Percentiles rank a stretch among this genome's conserved stretches.
Evolutionary conservation across 768 basidiomycete genomes (phyloP).

Genomic region (Leucocoprinus birnbaumii): DNA sequence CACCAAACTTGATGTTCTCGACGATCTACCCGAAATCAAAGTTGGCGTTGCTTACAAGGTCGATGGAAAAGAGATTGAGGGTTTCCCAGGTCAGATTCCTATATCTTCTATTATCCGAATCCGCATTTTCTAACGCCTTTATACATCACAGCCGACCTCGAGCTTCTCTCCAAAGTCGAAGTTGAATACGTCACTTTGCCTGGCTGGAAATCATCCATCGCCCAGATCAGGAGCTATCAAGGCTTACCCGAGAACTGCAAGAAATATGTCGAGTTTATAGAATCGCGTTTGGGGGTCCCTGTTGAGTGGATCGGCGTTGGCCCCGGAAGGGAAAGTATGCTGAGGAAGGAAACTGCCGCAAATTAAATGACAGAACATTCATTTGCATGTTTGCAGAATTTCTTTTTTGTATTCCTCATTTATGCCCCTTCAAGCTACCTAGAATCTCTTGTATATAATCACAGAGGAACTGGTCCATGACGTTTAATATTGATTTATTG

Average conservation of each 20-base stretch:
- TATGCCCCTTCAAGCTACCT: too few species aligned
- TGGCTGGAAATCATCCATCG: conserved; percentile 87
- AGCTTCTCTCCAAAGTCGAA: conserved; percentile 70
- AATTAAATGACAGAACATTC: background rate
- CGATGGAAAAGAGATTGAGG: conserved; percentile 72
- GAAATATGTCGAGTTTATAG: conserved; percentile 86
- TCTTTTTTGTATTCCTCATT: too few species aligned
- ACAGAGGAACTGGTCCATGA: too few species aligned
- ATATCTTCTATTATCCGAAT: background rate
- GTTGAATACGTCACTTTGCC: conserved; percentile 88
- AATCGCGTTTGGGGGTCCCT: conserved; percentile 65
- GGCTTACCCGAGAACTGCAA: conserved; percentile 82
- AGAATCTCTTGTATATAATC: too few species aligned
- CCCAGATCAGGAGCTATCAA: conserved; percentile 56
- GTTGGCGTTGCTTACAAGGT: conserved; percentile 79
- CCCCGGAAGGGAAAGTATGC: conserved; percentile 80
- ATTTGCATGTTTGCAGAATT: too few species aligned
- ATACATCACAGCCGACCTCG: conserved; percentile 68
- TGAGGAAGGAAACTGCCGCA: conserved; percentile 20
- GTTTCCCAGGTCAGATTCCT: conserved; percentile 77
- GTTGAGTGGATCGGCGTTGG: conserved; percentile 95
- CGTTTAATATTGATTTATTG: too few species aligned
- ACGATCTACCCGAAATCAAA: conserved; percentile 82
- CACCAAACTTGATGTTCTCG: conserved; percentile 94
- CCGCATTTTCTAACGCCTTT: background rate